Base-by-base conservation (phyloP, 2,329 filamentous ascomycete species). In the Talaromyces sp. region DNA sequence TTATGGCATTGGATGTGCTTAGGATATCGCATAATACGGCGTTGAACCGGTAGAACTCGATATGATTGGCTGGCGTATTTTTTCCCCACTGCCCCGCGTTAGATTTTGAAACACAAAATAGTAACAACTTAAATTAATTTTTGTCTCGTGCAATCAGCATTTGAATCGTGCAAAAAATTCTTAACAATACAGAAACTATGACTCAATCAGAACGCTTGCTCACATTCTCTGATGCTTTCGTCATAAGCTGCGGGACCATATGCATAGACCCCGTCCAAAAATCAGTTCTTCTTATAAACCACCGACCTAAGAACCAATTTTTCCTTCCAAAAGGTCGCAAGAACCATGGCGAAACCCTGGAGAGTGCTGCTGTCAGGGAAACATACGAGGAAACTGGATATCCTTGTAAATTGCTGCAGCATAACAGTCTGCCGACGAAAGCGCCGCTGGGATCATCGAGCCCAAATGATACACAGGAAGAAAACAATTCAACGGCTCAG, bases 241-340 rank as follows among this genome's bases (percentile, higher is more conserved):
- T 59, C 19, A 58, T 66, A 55, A 61, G 61, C 36, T 64, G 65
- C 17, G 66, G 66, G 42, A 67, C 65, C 5, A 58, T 68, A 17
- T 58, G 61, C 30, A 55, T 68, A 19, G 66, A 68, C 33, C 62
- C 58, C 27, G 15, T 33, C 11, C 59, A 47, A 19, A 15, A 22
- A 17, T 62, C 61, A 47, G 58, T 66, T 4, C 61, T 65, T 13
- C 53, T 68, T n/a, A 61, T 68, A 55, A 51, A 60, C 49, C 62
- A 36, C 30, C 54, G 52, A 51, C 30, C 19, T 39, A 63, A 55
- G 5, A 33, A 61, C n/a, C 30, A 64, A 25, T 65, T 64, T 55
- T 66, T 71, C 63, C 64, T 72, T 8, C 68, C 70, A 11, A 68
- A 69, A 22, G 70, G 70, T 10, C 65, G 70, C 33, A 71, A 71